Conservation (phyloP, 371 early-diverging fungal genomes). For the Caulochytrium protostelioides region DNA sequence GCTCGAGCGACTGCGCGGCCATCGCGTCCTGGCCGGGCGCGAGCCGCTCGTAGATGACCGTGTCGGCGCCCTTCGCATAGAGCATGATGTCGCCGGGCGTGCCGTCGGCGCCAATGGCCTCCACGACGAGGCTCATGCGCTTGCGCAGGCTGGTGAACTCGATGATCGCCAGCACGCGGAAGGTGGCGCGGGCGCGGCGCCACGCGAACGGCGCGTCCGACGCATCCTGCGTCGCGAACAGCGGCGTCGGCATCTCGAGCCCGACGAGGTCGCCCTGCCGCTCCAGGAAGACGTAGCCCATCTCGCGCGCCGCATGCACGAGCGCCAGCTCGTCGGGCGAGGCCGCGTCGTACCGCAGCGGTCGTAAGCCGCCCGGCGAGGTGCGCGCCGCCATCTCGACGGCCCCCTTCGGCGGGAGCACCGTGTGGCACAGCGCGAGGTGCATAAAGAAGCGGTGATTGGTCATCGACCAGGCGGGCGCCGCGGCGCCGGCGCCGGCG, state of each 20-base stretch:
- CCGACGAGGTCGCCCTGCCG: too few species aligned
- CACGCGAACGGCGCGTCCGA: neutral
- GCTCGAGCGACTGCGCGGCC: conserved; percentile 29
- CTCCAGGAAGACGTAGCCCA: conserved; percentile 41
- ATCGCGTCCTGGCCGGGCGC: conserved; percentile 7
- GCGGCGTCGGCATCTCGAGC: conserved; percentile 13
- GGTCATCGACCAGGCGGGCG: too few species aligned
- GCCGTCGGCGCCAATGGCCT: conserved; percentile 38
- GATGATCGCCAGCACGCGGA: conserved; percentile 28
- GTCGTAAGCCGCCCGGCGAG: too few species aligned
- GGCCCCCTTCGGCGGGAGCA: too few species aligned
- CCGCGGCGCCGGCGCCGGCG: too few species aligned
- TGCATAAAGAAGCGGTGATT: conserved; percentile 74
- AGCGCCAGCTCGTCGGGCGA: conserved; percentile 29
- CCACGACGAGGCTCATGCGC: conserved; percentile 76
- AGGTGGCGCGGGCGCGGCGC: too few species aligned
- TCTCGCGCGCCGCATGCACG: conserved; percentile 12
- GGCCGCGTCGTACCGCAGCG: conserved; percentile 17
- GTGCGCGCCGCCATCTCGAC: too few species aligned
- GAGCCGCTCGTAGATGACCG: conserved; percentile 65
- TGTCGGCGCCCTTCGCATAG: conserved; percentile 93
- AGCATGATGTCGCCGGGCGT: conserved; percentile 56
- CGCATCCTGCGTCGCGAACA: conserved; percentile 1
- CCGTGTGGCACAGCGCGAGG: conserved; percentile 82
- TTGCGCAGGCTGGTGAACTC: conserved; percentile 86